A percentile compares a stretch with the other conserved stretches of the same genome.
These are phyloP conservation scores for Beauveria scarabaeidicola DNA, from an alignment of 2,329 filamentous ascomycete species.

Conservation along the genomic window DNA sequence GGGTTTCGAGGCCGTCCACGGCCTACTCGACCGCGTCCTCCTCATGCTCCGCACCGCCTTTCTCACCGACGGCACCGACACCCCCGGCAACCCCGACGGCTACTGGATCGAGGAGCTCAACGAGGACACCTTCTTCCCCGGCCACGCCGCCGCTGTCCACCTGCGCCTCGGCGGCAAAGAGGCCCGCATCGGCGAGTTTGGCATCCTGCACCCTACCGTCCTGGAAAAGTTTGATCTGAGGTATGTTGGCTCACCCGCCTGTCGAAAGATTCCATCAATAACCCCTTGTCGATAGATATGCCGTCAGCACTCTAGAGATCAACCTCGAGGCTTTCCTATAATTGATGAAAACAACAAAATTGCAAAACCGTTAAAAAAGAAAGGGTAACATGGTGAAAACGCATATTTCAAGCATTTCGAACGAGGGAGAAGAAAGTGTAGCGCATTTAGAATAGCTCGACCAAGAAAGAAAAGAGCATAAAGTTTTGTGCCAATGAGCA, in stretches of 20 bases:
- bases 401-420: constrained; percentile 4
- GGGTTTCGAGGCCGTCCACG: constrained; percentile 94
- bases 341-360: constrained; percentile 15
- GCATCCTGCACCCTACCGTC: constrained; percentile 87
- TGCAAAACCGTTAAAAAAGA: constrained; percentile 9
- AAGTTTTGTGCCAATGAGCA: background rate
- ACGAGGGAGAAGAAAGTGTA: constrained; percentile 1
- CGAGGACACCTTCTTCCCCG: constrained; percentile 84
- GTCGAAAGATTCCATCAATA: constrained; percentile 12
- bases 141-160: constrained; percentile 79
- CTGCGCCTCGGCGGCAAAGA: constrained; percentile 67
- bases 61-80: constrained; percentile 50
- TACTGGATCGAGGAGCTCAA: constrained; percentile 96
- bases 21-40: constrained; percentile 84
- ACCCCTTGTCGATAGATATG: constrained; percentile 50
- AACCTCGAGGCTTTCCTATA: constrained; percentile 91
- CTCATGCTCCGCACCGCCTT: constrained; percentile 83
- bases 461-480: constrained; percentile 6
- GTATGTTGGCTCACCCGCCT: constrained; percentile 33
- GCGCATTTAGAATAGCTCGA: constrained; percentile 6
- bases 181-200: constrained; percentile 76
- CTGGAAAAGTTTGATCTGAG: constrained; percentile 88
- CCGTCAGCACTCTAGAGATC: constrained; percentile 87
- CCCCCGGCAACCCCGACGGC: constrained; percentile 53
- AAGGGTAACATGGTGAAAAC: background rate